A percentile compares a stretch with the other conserved stretches of the same genome.
Conservation (phyloP, 2,329 filamentous ascomycete species). For the Incumbomyces delicatus region DNA sequence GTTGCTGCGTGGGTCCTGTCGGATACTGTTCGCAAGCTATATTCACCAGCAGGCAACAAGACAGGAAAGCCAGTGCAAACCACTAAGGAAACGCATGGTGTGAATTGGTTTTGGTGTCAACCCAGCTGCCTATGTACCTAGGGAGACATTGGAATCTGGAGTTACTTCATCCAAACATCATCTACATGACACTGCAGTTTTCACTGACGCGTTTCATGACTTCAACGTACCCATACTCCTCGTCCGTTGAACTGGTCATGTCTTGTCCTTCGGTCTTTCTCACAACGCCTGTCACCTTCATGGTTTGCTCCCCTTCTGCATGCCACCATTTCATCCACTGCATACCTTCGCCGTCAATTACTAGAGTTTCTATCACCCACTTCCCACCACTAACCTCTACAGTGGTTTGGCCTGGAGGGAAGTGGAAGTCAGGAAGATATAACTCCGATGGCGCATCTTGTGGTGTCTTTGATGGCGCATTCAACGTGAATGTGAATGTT, state of each 20-base stretch:
- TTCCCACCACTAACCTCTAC: slow-evolving; percentile 77
- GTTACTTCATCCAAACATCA: no score
- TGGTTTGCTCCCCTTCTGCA: slow-evolving; percentile 67
- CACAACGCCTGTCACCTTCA: slow-evolving; percentile 66
- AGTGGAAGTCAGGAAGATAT: slow-evolving; percentile 86
- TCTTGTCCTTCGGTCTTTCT: slow-evolving; percentile 39
- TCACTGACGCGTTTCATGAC: slow-evolving; percentile 32
- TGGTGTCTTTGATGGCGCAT: slow-evolving; percentile 48
- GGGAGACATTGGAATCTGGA: no score
- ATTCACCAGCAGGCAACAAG: no score
- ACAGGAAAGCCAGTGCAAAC: no score
- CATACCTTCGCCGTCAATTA: slow-evolving; percentile 57
- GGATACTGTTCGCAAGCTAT: no score
- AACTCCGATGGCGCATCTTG: slow-evolving; percentile 67
- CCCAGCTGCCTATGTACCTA: no score
- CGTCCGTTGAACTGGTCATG: slow-evolving; percentile 24
- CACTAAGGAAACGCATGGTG: no score
- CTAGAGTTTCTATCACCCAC: slow-evolving; percentile 72
- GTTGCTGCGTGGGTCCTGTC: no score
- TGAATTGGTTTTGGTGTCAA: no score
- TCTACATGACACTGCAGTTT: slow-evolving; percentile 33
- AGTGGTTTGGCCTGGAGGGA: slow-evolving; percentile 61
- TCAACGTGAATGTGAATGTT: slow-evolving; percentile 63
- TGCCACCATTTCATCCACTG: slow-evolving; percentile 92
- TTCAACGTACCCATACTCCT: slow-evolving; percentile 21